Percentiles rank a stretch among this genome's conserved stretches.
These are phyloP conservation scores for Saturnispora gosingensis DNA, from an alignment of 805 yeast genomes.

Conservation along the genomic window DNA sequence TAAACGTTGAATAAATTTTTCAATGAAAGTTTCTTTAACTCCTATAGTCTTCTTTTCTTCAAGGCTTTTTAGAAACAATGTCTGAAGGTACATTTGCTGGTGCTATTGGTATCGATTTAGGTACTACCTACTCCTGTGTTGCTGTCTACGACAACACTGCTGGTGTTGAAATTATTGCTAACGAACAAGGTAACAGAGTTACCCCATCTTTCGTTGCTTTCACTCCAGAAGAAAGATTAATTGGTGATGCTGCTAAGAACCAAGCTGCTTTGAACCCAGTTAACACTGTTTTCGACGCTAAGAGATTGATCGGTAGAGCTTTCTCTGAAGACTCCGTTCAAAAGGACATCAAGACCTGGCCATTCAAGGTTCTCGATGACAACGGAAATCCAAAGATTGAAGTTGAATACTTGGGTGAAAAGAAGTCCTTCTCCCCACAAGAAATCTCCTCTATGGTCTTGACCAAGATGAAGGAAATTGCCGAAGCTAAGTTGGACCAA, in stretches of 20 bases:
- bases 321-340: conserved; percentile 70
- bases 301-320: conserved; percentile 75
- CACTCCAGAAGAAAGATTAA: conserved; percentile 69
- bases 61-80: conserved; percentile 35
- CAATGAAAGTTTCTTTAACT: conserved; percentile 8
- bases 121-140: conserved; percentile 77
- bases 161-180: conserved; percentile 71
- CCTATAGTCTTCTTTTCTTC: neutral
- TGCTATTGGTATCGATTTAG: conserved; percentile 98
- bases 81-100: conserved; percentile 99
- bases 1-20: conserved; percentile 15
- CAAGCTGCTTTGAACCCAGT: conserved; percentile 74
- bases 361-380: conserved; percentile 60
- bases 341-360: conserved; percentile 89
- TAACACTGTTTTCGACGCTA: conserved; percentile 76
- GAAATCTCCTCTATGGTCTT: conserved; percentile 70
- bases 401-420: conserved; percentile 62
- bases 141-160: conserved; percentile 57
- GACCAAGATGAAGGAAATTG: conserved; percentile 76
- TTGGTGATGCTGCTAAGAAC: conserved; percentile 79
- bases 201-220: conserved; percentile 77
- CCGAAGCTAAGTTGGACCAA: conserved; percentile 67
- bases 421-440: conserved; percentile 63
- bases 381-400: conserved; percentile 60
- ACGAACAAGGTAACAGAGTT: conserved; percentile 81